These are phyloP conservation scores for Nyctanthes arbortristis DNA, from an alignment of 257 asterid genomes.

Conservation along the genomic window DNA sequence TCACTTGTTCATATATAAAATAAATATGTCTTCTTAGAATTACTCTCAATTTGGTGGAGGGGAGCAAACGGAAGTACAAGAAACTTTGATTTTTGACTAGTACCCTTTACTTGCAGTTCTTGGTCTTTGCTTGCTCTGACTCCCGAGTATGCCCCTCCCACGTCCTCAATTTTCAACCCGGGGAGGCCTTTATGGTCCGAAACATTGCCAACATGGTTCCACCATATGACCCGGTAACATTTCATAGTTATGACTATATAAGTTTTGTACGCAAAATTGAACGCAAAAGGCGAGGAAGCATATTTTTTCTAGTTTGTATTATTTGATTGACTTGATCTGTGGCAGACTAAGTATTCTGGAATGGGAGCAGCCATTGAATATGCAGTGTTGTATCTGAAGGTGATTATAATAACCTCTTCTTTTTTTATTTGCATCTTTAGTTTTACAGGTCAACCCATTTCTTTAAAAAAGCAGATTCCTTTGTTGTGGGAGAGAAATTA, in stretches of 20 bases:
- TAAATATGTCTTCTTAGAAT: no score
- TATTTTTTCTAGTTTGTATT: no score
- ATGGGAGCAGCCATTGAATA: slow-evolving; percentile 92
- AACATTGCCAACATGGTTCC: slow-evolving; percentile 72
- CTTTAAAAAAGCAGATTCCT: neutral
- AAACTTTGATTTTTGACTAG: neutral
- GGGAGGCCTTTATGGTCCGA: slow-evolving; percentile 62
- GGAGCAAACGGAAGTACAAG: neutral
- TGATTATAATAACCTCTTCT: slow-evolving; percentile 16
- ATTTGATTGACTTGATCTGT: slow-evolving; percentile 5
- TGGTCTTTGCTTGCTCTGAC: slow-evolving; percentile 71
- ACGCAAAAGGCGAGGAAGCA: no score
- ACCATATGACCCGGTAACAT: slow-evolving; percentile 45
- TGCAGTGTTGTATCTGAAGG: slow-evolving; percentile 83
- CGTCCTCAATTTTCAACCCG: slow-evolving; percentile 55
- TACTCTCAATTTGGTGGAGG: no score
- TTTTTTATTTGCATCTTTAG: slow-evolving; percentile 4
- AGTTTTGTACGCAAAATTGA: neutral
- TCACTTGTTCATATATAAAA: no score
- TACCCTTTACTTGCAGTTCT: slow-evolving; percentile 30
- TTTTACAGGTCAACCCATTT: slow-evolving; percentile 16
- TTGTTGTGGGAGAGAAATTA: slow-evolving; percentile 9
- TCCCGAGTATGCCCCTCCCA: slow-evolving; percentile 65
- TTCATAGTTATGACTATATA: neutral
- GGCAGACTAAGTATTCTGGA: slow-evolving; percentile 74